Evolutionary conservation across 352 stramenopile genomes (phyloP).

Genomic region (Phytophthora litchii): DNA sequence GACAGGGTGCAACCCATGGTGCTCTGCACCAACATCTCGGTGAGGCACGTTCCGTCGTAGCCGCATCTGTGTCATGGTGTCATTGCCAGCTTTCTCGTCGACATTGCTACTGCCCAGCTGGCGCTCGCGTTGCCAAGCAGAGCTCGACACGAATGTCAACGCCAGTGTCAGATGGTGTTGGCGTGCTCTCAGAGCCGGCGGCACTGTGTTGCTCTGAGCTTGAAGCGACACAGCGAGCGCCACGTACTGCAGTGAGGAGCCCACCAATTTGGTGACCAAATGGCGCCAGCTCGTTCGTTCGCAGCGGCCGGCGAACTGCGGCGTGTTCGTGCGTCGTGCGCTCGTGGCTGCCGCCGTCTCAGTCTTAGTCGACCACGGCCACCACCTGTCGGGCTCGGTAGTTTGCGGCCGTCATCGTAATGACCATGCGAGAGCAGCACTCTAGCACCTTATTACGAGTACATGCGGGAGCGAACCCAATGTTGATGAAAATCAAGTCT

Average conservation of each 20-base stretch:
- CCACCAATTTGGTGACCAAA: conserved; percentile 14
- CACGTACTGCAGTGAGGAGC: conserved; percentile 9
- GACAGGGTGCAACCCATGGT: not conserved
- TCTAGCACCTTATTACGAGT: no score
- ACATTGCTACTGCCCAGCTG: conserved; percentile 17
- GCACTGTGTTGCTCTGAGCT: not conserved
- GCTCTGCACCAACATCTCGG: conserved; percentile 9
- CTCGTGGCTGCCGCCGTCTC: conserved; percentile 7
- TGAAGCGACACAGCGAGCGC: conserved; percentile 5
- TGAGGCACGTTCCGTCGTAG: not conserved
- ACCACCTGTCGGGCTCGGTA: not conserved
- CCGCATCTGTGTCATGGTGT: conserved; percentile 3
- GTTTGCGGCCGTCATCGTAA: conserved; percentile 7
- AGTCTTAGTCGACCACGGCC: conserved; percentile 1
- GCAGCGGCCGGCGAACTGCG: conserved; percentile 5
- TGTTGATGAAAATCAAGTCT: conserved; percentile 8
- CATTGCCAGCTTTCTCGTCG: conserved; percentile 9
- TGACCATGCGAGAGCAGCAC: not conserved
- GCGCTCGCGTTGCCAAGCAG: conserved; percentile 4
- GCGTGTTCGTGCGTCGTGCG: conserved; percentile 14
- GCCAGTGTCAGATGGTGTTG: conserved; percentile 20
- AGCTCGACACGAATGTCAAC: conserved; percentile 2
- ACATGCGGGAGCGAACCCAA: not conserved
- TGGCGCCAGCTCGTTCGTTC: conserved; percentile 4
- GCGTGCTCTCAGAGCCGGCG: conserved; percentile 23